Conservation (phyloP, 108 stramenopile genomes). For the Discostella pseudostelligera region DNA sequence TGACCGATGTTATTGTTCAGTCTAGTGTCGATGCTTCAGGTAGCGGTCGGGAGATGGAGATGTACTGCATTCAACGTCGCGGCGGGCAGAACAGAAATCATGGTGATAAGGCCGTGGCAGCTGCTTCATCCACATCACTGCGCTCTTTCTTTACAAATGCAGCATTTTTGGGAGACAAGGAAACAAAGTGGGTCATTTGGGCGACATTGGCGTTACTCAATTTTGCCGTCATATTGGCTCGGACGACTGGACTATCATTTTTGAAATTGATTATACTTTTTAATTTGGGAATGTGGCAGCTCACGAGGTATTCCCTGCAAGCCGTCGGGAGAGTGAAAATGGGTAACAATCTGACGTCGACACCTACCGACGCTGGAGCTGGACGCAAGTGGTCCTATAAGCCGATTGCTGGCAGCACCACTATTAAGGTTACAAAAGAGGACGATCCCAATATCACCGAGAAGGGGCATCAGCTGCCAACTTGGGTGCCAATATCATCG, state of each 20-base stretch:
- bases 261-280: constrained; percentile 63
- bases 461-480: constrained; percentile 57
- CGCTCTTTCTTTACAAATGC: constrained; percentile 10
- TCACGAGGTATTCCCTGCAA: constrained; percentile 6
- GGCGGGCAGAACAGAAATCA: background rate
- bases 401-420: constrained; percentile 66
- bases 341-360: background rate
- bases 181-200: constrained; percentile 14
- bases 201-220: constrained; percentile 42
- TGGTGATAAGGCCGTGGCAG: background rate
- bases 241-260: constrained; percentile 48
- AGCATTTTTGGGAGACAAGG: constrained; percentile 19
- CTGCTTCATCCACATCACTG: background rate
- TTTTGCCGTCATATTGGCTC: constrained; percentile 45
- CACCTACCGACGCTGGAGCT: background rate
- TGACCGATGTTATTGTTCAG: constrained; percentile 76
- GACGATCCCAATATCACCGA: constrained; percentile 56
- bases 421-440: constrained; percentile 54
- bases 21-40: constrained; percentile 47
- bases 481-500: constrained; percentile 54
- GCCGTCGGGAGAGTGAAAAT: background rate
- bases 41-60: constrained; percentile 12
- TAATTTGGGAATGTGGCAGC: constrained; percentile 53
- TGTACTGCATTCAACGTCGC: constrained; percentile 24
- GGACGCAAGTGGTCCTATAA: constrained; percentile 11